Conservation (phyloP, 768 basidiomycete species). For the Amanita thiersii region DNA sequence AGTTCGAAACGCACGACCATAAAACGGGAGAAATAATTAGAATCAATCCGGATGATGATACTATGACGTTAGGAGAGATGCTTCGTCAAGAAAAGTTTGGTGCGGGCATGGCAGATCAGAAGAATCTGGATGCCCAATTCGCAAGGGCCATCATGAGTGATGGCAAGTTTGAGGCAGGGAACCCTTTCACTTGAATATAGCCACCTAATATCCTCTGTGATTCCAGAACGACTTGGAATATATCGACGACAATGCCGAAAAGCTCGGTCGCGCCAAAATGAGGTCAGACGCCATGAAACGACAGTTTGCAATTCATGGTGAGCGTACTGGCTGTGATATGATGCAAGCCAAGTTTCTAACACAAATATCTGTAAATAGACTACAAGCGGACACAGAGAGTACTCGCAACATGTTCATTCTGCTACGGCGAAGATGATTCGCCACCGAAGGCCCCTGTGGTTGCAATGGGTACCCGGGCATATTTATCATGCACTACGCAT, state of each 20-base stretch:
- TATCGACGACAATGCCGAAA: constrained; percentile 94
- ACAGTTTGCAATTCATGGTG: constrained; percentile 93
- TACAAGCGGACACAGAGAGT: constrained; percentile 93
- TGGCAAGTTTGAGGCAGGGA: constrained; percentile 71
- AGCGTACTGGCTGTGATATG: constrained; percentile 13
- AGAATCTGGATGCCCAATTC: constrained; percentile 84
- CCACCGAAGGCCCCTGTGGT: constrained; percentile 82
- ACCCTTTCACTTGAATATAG: background rate
- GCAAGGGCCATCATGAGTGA: constrained; percentile 85
- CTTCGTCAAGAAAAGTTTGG: constrained; percentile 88
- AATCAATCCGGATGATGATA: constrained; percentile 88
- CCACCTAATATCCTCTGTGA: constrained; percentile 1
- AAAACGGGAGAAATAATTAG: constrained; percentile 88
- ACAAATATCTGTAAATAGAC: constrained; percentile 58
- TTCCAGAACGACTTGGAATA: constrained; percentile 82
- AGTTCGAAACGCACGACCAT: constrained; percentile 85
- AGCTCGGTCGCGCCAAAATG: constrained; percentile 89
- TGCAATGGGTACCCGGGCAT: constrained; percentile 85
- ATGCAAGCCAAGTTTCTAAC: constrained; percentile 1
- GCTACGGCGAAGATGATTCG: constrained; percentile 89
- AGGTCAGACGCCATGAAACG: constrained; percentile 94
- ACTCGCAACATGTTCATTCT: constrained; percentile 78
- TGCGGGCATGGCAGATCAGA: constrained; percentile 86
- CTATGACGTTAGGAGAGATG: constrained; percentile 80
- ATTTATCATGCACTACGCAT: constrained; percentile 80